Evolutionary conservation across 2,329 filamentous ascomycete genomes (phyloP), one percentile per base, ranked within the genome.

Genomic region (Cylindrodendrum hubeiense): DNA sequence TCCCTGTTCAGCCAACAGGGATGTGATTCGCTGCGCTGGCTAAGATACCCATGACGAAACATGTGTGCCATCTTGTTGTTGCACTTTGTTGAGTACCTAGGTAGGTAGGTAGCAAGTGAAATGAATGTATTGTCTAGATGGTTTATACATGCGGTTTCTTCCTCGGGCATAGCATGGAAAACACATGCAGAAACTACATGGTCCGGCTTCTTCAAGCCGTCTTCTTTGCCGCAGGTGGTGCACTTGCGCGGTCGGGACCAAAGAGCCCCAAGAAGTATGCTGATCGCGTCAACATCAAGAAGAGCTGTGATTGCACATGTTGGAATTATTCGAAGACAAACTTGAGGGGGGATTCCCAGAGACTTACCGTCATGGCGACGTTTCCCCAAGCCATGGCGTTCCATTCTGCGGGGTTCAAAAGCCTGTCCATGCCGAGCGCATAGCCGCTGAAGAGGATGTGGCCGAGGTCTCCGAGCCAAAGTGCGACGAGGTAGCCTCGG

Each of bases 341-440:
- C 28, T 50, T 53, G 9, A 30, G 41, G 46, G 28, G 26, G 30
- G 5, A 13, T 33, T 13, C 21, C 43, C 8, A 30, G 6, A 28
- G 7, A n/a, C 85, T 79, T 71, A 89, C 86, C 26, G 91, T 93
- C 53, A 85, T 84, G 8, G 86, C 90, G 67, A 94, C 83, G 72
- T 94, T 94, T 3, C 91, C 92, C 88, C 89, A 92, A n/a, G 89
- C 86, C 82, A 91, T 86, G 34, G 85, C 81, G 76, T 93, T 93
- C 91, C 91, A 94, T 22, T 77, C 79, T 5, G 73, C 78, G 12
- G 91, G 78, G 69, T 88, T 84, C 47, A 86, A 67, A 50, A 87
- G 83, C 34, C 79, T 80, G 10, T 86, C 82, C 74, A 81, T 82
- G 9, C 89, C 91, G 67, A 93, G 82, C 7, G 83, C 85, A 72